Evolutionary conservation across 208 protist species (phyloP).

Genomic region (Plasmodiophora brassicae): DNA sequence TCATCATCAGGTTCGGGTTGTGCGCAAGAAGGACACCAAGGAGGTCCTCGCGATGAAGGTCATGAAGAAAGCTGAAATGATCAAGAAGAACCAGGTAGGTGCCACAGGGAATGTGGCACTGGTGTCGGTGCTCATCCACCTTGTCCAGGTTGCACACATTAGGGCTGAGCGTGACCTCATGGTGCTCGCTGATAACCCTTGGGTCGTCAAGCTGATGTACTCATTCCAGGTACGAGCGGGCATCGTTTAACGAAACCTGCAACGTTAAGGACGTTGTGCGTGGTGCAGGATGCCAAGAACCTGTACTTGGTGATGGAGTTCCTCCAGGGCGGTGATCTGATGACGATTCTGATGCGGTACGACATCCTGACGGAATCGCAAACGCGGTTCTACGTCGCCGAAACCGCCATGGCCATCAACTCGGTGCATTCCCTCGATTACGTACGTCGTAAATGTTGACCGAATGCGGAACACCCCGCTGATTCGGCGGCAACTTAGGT

Average conservation of each 20-base stretch:
- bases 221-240: constrained; percentile 56
- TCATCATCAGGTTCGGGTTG: constrained; percentile 49
- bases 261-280: not conserved
- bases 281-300: constrained; percentile 56
- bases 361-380: constrained; percentile 62
- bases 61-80: constrained; percentile 56
- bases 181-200: constrained; percentile 49
- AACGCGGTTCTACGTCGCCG: constrained; percentile 66
- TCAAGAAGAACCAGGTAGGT: constrained; percentile 50
- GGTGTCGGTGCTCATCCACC: too few species aligned
- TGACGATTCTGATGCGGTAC: constrained; percentile 62
- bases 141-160: constrained; percentile 52
- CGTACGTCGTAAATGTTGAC: constrained; percentile 57
- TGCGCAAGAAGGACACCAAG: constrained; percentile 31
- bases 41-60: constrained; percentile 58
- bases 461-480: constrained; percentile 42
- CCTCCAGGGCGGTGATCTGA: constrained; percentile 68
- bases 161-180: constrained; percentile 59
- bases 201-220: constrained; percentile 64
- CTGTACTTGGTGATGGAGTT: constrained; percentile 75
- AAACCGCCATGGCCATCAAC: constrained; percentile 62
- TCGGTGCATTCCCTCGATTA: constrained; percentile 60
- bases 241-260: not conserved
- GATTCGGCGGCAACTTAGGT: constrained; percentile 54
- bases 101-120: too few species aligned